A percentile compares a stretch with the other conserved stretches of the same genome.
These are phyloP conservation scores for Erythrophleum fordii DNA, from an alignment of 306 rosid species.

Conservation along the genomic window DNA sequence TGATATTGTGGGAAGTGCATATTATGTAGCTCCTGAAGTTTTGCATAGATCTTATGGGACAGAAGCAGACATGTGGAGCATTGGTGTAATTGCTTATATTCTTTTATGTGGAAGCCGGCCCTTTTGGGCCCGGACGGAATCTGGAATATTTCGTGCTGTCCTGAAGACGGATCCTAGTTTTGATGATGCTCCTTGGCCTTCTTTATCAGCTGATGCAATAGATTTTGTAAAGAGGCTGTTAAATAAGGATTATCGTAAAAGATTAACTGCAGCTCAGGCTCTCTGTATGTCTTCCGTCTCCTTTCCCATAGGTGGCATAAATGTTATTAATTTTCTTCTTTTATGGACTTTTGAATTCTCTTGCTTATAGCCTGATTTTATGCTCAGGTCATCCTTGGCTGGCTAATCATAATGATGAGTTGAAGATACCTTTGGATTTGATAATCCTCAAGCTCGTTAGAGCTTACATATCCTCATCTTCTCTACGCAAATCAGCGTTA, in stretches of 20 bases:
- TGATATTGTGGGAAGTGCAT: conserved; percentile 89
- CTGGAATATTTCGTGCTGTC: conserved; percentile 86
- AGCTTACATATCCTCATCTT: conserved; percentile 70
- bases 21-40: conserved; percentile 94
- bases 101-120: conserved; percentile 90
- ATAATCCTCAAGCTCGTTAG: conserved; percentile 69
- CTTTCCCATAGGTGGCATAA: conserved; percentile 14
- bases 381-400: conserved; percentile 84
- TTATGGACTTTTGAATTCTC: background rate
- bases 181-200: conserved; percentile 90
- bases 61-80: conserved; percentile 94
- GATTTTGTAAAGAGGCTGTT: conserved; percentile 79
- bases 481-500: conserved; percentile 80
- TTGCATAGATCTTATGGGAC: conserved; percentile 85
- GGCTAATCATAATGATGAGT: conserved; percentile 53
- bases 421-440: conserved; percentile 72
- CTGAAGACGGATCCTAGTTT: conserved; percentile 85
- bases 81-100: conserved; percentile 87
- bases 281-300: conserved; percentile 45
- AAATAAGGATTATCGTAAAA: conserved; percentile 74
- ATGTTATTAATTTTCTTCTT: conserved; percentile 11
- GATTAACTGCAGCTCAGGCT: conserved; percentile 90
- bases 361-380: conserved; percentile 32
- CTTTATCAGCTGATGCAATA: conserved; percentile 71
- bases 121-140: conserved; percentile 86